These are phyloP conservation scores for Annona squamosa DNA, from an alignment of 164 flowering plant genomes.

Conservation along the genomic window DNA sequence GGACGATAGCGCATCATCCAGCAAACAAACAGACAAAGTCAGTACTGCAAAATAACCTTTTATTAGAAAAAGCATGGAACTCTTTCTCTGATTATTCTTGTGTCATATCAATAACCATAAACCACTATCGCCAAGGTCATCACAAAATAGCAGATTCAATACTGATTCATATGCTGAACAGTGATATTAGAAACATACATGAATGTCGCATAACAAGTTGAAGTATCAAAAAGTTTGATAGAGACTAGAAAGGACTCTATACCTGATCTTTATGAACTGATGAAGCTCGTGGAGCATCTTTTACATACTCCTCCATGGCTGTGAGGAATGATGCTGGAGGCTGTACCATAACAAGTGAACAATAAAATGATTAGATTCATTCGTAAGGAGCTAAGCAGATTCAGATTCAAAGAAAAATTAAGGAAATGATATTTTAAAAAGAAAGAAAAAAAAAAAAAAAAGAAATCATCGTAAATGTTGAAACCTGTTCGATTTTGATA, in stretches of 20 bases:
- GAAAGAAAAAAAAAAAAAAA: neutral
- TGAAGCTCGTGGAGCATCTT: conserved; percentile 81
- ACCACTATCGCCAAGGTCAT: neutral
- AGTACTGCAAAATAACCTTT: no score
- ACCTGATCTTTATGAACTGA: conserved; percentile 60
- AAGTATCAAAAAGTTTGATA: neutral
- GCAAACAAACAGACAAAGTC: no score
- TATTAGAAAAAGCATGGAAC: no score
- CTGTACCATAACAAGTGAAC: conserved; percentile 31
- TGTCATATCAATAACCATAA: neutral
- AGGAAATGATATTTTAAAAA: no score
- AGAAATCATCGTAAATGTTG: conserved; percentile 2
- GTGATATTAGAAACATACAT: neutral
- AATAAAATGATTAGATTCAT: neutral
- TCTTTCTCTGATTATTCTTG: neutral
- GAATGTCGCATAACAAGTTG: conserved; percentile 1
- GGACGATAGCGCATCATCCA: no score
- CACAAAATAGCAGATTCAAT: neutral
- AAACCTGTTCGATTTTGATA: conserved; percentile 93
- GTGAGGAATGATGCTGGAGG: conserved; percentile 90
- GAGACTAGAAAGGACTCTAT: conserved; percentile 1
- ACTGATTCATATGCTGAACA: neutral
- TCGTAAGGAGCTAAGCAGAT: neutral
- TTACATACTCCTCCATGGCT: conserved; percentile 97
- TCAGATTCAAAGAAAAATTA: neutral